Evolutionary conservation across 129 eudicot species (phyloP), one percentile per base, ranked within the genome.

Genomic region (Flaveria sonorensis): DNA sequence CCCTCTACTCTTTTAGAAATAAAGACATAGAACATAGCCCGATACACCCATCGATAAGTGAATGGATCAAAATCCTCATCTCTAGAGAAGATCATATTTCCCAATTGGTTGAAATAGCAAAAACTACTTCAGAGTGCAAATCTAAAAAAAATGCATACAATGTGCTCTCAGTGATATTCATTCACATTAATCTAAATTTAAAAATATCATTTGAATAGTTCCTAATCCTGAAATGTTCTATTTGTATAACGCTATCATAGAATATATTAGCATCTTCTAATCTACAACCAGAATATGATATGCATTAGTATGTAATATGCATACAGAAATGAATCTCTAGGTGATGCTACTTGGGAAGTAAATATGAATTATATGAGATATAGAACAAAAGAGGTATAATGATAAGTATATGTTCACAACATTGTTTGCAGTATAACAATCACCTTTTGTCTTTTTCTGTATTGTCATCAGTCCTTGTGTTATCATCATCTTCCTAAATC

Each of bases 401-500:
- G 19, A 51, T 1, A 20, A 56, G 63, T 77, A 93, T 97, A 93
- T 88, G 87, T 79, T 87, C 6, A 47, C 18, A 69, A 84, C 82
- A 75, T 67, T 88, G 68, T 74, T 75, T 30, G 74, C 79, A 6
- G 82, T 51, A 70, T 70, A 48, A 73, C 61, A 81, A 63, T 77
- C 81, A 66, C 74, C 78, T 74, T 74, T 76, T 72, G 61, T 79
- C 56, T 80, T 83, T 88, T 16, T 53, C 72, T 75, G 88, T 70
- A 84, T 63, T 76, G n/a, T 47, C 79, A 66, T 78, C 84, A 77
- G 82, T 40, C 69, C 85, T 86, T 47, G 69, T 45, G 13, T 63
- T 69, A 83, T 86, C 98, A 28, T 86, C 90, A 26, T 92, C 94
- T 79, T 91, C 98, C 97, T 96, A 94, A 20, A 91, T 92, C 77